Base-by-base conservation (phyloP, 2,329 filamentous ascomycete genomes). In the Diaporthe nobilis region DNA sequence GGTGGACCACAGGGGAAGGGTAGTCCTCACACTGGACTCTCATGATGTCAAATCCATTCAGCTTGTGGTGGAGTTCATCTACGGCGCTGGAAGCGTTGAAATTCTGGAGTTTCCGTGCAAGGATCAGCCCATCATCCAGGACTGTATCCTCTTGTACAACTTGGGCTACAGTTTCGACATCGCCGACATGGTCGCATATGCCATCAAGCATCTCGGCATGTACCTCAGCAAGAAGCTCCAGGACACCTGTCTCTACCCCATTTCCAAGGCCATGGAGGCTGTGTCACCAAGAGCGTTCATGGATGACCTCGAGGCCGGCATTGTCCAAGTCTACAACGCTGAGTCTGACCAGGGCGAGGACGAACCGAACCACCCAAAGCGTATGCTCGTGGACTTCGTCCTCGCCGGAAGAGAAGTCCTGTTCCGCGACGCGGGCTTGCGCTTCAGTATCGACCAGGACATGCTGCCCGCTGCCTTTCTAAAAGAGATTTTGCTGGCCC, bases 361-460 rank as follows among this genome's bases (percentile, higher is more conserved):
- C 37, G 28, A 28, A 28, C 68, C 28, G 20, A 15, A 65, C 2
- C 57, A 34, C 2, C 75, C 75, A 1, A 51, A 12, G 3, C 13
- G 17, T n/a, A 74, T 76, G 65, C 65, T 76, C 15, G 22, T 73
- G 13, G 75, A 76, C 65, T 76, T 76, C 17, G 47, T 67, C 49
- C 53, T 74, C 8, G 75, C 51, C 0, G 65, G 55, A 2, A 42
- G 61, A 8, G 71, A 74, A 0, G 42, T 76, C 47, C 57, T 76
- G 9, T 20, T 76, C 8, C 57, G 57, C 20, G 65, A 76, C 8
- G 10, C 72, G 0, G 7, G 1, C 20, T n/a, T 76, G 0, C 61
- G 73, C 4, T n/a, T 39, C 5, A 15, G 37, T 20, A 68, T 74
- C 17, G 8, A 20, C n/a, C 22, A 47, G 6, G 65, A 60, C 37